These are phyloP conservation scores for Starmerella kuoi DNA, from an alignment of 805 yeast species.

Conservation along the genomic window DNA sequence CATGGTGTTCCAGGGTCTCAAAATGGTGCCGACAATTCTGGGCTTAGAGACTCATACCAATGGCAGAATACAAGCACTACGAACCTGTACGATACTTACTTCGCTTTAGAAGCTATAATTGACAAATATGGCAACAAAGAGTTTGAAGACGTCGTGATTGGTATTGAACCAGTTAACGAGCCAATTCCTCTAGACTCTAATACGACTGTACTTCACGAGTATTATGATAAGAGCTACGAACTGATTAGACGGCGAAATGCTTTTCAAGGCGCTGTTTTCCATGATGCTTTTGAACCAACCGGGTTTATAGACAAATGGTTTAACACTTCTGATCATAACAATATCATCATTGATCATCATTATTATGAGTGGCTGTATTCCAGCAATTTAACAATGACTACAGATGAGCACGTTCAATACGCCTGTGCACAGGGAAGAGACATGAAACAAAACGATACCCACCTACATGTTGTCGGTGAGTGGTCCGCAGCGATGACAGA, in stretches of 20 bases:
- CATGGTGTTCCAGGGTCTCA: slow-evolving; percentile 98
- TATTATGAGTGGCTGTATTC: slow-evolving; percentile 75
- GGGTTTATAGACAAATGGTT: slow-evolving; percentile 39
- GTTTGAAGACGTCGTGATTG: slow-evolving; percentile 61
- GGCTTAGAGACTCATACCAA: slow-evolving; percentile 49
- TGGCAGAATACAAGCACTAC: slow-evolving; percentile 40
- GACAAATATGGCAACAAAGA: slow-evolving; percentile 50
- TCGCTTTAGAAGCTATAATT: slow-evolving; percentile 44
- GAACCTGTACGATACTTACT: slow-evolving; percentile 44
- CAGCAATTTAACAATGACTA: slow-evolving; percentile 43
- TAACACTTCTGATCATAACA: slow-evolving; percentile 36
- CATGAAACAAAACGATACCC: slow-evolving; percentile 37
- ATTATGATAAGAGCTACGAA: slow-evolving; percentile 50
- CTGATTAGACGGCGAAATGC: slow-evolving; percentile 44
- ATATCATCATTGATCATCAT: slow-evolving; percentile 76
- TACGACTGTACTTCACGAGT: slow-evolving; percentile 45
- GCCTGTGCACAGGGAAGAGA: slow-evolving; percentile 43
- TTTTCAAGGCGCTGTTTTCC: slow-evolving; percentile 46
- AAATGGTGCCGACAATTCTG: slow-evolving; percentile 92
- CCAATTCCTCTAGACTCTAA: slow-evolving; percentile 68
- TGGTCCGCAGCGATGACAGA: slow-evolving; percentile 89
- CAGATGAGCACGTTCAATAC: slow-evolving; percentile 48
- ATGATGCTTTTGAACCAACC: slow-evolving; percentile 63
- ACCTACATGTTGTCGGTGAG: slow-evolving; percentile 75
- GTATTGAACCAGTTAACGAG: slow-evolving; percentile 78